Evolutionary conservation across 2,329 filamentous ascomycete genomes (phyloP).

Genomic region (Geosmithia putterillii): DNA sequence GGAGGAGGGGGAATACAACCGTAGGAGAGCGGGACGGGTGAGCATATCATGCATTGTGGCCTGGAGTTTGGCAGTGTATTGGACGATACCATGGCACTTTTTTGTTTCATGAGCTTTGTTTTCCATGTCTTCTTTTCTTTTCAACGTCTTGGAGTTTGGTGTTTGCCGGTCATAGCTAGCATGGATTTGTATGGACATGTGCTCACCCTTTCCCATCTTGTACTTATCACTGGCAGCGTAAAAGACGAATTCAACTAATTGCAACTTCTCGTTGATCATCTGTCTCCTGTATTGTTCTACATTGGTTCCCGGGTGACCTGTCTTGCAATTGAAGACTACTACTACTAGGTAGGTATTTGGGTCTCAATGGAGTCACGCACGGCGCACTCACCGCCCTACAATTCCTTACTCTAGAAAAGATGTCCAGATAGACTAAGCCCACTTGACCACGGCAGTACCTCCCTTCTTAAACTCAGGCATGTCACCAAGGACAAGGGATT

Average conservation of each 20-base stretch:
- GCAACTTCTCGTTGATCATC: background rate
- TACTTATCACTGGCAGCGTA: background rate
- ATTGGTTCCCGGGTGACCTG: too few relatives aligned
- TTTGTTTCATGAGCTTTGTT: background rate
- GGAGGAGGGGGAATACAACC: background rate
- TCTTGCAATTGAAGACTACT: too few relatives aligned
- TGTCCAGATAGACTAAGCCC: constrained; percentile 17
- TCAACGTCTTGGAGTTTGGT: background rate
- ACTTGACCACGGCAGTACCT: constrained; percentile 53
- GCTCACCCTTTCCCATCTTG: background rate
- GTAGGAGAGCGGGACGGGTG: background rate
- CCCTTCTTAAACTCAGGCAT: constrained; percentile 54
- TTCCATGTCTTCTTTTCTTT: background rate
- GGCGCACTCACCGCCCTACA: too few relatives aligned
- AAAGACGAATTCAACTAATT: background rate
- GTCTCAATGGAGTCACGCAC: too few relatives aligned
- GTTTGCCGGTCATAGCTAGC: background rate
- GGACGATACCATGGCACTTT: background rate
- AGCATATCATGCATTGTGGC: background rate
- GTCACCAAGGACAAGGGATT: constrained; percentile 43
- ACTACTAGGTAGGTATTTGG: too few relatives aligned
- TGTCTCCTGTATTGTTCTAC: background rate
- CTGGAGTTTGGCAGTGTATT: background rate
- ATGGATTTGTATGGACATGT: background rate
- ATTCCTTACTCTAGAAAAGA: too few relatives aligned